phyloP scores from a whole-genome alignment of 257 asterid genomes.

The Nicotiana tomentosiformis region DNA sequence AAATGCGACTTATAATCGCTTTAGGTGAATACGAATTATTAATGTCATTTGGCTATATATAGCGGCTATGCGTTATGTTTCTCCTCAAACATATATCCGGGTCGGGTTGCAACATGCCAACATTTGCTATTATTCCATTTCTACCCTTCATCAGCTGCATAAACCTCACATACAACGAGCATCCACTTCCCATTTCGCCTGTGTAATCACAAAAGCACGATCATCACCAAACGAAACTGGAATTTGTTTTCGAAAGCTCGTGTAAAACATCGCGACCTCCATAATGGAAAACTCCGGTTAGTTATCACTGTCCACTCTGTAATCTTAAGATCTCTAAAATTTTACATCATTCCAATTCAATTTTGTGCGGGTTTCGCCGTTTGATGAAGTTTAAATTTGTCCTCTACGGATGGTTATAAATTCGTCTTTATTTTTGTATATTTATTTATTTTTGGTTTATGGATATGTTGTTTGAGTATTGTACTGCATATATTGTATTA shows the following conservation, averaged over 20 bases:
- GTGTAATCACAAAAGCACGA: neutral
- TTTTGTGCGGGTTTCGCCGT: neutral
- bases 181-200: neutral
- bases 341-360: neutral
- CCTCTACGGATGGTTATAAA: too few relatives aligned
- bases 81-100: neutral
- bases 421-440: neutral
- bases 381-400: neutral
- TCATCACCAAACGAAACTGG: neutral
- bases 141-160: conserved; percentile 1
- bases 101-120: neutral
- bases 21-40: too few relatives aligned
- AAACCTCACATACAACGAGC: neutral
- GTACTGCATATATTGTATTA: neutral
- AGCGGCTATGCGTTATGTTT: too few relatives aligned
- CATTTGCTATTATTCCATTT: neutral
- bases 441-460: neutral
- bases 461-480: neutral
- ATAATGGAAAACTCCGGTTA: conserved; percentile 7
- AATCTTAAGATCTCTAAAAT: neutral
- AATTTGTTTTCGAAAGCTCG: neutral
- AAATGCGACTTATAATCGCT: too few relatives aligned
- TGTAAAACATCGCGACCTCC: neutral
- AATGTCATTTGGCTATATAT: too few relatives aligned
- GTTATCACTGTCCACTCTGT: neutral